Evolutionary conservation across 169 alveolate species (phyloP).

Genomic region (Eimeria nieschulzi): DNA sequence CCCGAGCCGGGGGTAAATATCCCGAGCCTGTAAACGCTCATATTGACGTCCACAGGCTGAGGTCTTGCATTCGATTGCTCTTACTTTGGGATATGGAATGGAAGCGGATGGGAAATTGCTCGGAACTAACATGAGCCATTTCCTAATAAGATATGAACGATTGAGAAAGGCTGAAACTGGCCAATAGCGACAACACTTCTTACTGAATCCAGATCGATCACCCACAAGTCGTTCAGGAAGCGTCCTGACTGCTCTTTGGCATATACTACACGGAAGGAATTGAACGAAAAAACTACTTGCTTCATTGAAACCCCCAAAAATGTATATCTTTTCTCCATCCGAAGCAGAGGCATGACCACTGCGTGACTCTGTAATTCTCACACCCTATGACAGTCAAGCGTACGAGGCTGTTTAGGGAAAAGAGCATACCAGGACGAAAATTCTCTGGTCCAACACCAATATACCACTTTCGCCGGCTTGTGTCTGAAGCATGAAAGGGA

Average conservation of each 20-base stretch:
- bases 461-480: conserved; percentile 48
- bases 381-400: not conserved
- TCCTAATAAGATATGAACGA: not conserved
- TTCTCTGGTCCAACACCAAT: conserved; percentile 68
- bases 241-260: conserved; percentile 46
- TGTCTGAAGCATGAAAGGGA: not conserved
- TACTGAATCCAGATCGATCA: conserved; percentile 72
- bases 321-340: conserved; percentile 74
- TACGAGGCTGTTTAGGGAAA: not conserved
- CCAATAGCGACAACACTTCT: not conserved
- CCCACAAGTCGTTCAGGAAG: conserved; percentile 72
- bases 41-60: not conserved
- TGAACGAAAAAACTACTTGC: conserved; percentile 2
- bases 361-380: conserved; percentile 65
- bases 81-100: conserved; percentile 37
- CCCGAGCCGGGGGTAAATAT: conserved; percentile 46
- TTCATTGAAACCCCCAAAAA: conserved; percentile 76
- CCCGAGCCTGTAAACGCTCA: conserved; percentile 6
- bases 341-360: conserved; percentile 77
- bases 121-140: not conserved
- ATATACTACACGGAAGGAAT: not conserved
- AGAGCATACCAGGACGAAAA: conserved; percentile 45
- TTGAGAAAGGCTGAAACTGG: not conserved
- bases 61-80: not conserved
- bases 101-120: conserved; percentile 67